Base-by-base conservation (phyloP, 169 alveolate species). In the Pseudocohnilembus persalinus region DNA sequence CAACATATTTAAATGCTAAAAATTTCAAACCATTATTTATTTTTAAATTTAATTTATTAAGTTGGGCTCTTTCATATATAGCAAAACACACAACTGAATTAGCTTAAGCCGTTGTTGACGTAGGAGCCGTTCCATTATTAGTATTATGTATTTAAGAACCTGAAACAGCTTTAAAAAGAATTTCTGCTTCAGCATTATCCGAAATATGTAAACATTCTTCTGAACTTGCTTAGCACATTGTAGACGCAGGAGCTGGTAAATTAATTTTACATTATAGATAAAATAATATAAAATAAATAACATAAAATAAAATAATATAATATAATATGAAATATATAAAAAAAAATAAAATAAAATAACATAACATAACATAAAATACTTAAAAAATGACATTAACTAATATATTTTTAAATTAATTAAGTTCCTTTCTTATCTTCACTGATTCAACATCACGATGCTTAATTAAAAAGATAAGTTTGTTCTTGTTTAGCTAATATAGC, bases 401-500 rank as follows among this genome's bases (percentile, higher is more conserved):
- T 33, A 76, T 28, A 33, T 26, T 73, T 73, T 34, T 31, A 73
- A 73, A 73, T 31, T 65, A 88, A n/a, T n/a, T n/a, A 83, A n/a
- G 87, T 76, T 31, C 87, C 87, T 27, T 89, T 89, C 86, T 76
- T 89, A 1, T 89, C 89, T 74, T 93, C 95, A 20, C 64, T 92
- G 72, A 92, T 92, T 75, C 88, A 92, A 33, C 97, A 96, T 89
- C 95, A 96, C 64, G 99, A 97, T 82, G 97, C 98, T 31, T 97
- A 96, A 35, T 92, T 97, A 73, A 96, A 96, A 91, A 92, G 98
- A 65, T 96, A 97, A 89, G 98, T 97, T 32, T 97, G 98, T 87
- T 91, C 96, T 85, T 97, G 98, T 90, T 95, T 97, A 81, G 97
- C 98, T n/a, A 96, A 97, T 84, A 96, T 98, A 34, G 98, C 99